These are phyloP conservation scores for Aspergillus tubingensis DNA, from an alignment of 2,329 filamentous ascomycete genomes.

Conservation along the genomic window DNA sequence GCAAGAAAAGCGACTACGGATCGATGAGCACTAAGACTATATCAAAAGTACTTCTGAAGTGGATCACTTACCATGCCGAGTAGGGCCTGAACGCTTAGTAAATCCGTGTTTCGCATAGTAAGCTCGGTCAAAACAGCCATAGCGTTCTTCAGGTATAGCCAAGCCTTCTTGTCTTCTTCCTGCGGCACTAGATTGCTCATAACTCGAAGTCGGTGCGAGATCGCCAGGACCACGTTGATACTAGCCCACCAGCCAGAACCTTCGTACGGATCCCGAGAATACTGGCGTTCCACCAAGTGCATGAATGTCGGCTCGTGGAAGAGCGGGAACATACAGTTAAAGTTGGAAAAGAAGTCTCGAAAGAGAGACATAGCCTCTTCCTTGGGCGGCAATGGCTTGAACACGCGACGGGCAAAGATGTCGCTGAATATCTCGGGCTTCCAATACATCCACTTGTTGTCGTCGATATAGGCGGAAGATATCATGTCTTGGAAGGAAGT, in stretches of 20 bases:
- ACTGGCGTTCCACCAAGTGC: constrained; percentile 93
- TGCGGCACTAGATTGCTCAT: constrained; percentile 92
- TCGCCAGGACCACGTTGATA: constrained; percentile 90
- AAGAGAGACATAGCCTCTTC: constrained; percentile 84
- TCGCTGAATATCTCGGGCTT: constrained; percentile 96
- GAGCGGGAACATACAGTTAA: constrained; percentile 97
- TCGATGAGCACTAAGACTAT: constrained; percentile 2
- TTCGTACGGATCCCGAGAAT: constrained; percentile 87
- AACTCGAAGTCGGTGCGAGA: constrained; percentile 85
- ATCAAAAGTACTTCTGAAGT: background rate
- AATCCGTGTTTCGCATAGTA: constrained; percentile 92
- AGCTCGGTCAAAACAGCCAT: constrained; percentile 91
- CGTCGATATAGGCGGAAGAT: constrained; percentile 81
- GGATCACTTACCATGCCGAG: constrained; percentile 70
- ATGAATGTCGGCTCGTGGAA: constrained; percentile 99
- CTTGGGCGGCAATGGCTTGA: constrained; percentile 79
- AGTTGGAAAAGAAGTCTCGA: constrained; percentile 95
- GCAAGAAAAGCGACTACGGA: constrained; percentile 74
- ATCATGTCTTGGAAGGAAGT: constrained; percentile 95
- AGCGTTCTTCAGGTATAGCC: constrained; percentile 95
- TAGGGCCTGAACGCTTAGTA: constrained; percentile 90
- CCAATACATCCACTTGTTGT: constrained; percentile 97
- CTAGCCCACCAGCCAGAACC: constrained; percentile 99
- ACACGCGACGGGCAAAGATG: constrained; percentile 82
- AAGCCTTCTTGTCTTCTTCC: constrained; percentile 91